phyloP scores from a whole-genome alignment of 306 rosid species.

The Quillaja saponaria region DNA sequence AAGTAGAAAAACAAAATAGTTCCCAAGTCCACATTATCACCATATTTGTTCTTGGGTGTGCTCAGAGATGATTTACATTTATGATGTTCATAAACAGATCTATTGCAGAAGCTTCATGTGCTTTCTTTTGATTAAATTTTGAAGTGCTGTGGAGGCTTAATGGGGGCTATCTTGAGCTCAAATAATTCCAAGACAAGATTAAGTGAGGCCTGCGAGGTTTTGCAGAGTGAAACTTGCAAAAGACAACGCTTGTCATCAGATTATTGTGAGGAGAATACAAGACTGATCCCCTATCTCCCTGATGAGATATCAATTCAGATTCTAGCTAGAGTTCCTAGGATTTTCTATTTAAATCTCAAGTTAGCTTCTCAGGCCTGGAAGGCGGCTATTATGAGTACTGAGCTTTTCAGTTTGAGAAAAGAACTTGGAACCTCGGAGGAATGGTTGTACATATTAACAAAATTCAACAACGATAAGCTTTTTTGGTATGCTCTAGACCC shows the following conservation, averaged over 20 bases:
- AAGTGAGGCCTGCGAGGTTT: constrained; percentile 14
- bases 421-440: constrained; percentile 45
- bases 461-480: constrained; percentile 37
- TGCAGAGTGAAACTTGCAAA: constrained; percentile 36
- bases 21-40: not conserved
- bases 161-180: constrained; percentile 36
- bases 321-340: constrained; percentile 45
- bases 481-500: constrained; percentile 49
- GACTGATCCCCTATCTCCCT: constrained; percentile 44
- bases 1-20: not conserved
- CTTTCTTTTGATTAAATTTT: constrained; percentile 10
- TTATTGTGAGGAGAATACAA: constrained; percentile 25
- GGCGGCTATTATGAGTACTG: constrained; percentile 33
- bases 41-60: constrained; percentile 10
- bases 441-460: constrained; percentile 47
- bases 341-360: constrained; percentile 33
- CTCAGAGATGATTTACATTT: constrained; percentile 15
- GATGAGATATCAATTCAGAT: constrained; percentile 42
- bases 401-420: constrained; percentile 38
- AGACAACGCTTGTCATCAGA: constrained; percentile 33
- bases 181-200: constrained; percentile 26
- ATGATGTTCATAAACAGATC: constrained; percentile 23
- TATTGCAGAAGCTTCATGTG: constrained; percentile 23
- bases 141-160: constrained; percentile 5
- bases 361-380: constrained; percentile 42